Conservation (phyloP, 1,284 basidiomycete species). For the Ganoderma lucidum region DNA sequence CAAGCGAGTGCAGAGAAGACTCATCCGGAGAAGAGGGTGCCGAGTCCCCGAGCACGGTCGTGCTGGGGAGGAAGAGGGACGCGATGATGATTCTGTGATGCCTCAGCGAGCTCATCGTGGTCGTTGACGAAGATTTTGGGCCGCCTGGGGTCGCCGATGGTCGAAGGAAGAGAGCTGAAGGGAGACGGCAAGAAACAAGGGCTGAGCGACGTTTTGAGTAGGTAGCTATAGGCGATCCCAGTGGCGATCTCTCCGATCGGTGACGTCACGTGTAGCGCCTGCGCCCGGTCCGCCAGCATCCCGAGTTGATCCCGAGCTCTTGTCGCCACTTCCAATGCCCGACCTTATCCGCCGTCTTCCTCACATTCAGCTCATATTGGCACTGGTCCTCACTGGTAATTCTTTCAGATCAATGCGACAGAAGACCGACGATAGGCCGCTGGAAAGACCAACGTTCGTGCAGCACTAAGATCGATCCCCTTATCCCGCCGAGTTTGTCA, state of each 20-base stretch:
- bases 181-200: slow-evolving; percentile 8
- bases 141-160: slow-evolving; percentile 11
- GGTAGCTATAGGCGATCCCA: neutral
- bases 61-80: slow-evolving; percentile 80
- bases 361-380: neutral
- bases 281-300: neutral
- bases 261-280: slow-evolving; percentile 36
- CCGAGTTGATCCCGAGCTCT: neutral
- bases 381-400: neutral
- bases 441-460: slow-evolving; percentile 14
- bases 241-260: slow-evolving; percentile 28
- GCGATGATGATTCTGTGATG: slow-evolving; percentile 80
- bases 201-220: slow-evolving; percentile 25
- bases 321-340: neutral
- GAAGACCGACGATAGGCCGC: slow-evolving; percentile 23
- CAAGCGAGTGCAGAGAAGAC: slow-evolving; percentile 19
- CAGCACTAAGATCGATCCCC: slow-evolving; percentile 7
- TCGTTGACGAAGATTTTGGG: slow-evolving; percentile 7
- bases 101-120: slow-evolving; percentile 67
- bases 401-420: slow-evolving; percentile 1
- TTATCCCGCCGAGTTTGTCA: neutral
- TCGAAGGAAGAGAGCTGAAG: slow-evolving; percentile 4
- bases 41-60: slow-evolving; percentile 67
- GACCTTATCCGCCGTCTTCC: neutral
- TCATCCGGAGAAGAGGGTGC: slow-evolving; percentile 54